Base-by-base conservation (phyloP, 2,329 filamentous ascomycete genomes). In the Cercospora janseana region DNA sequence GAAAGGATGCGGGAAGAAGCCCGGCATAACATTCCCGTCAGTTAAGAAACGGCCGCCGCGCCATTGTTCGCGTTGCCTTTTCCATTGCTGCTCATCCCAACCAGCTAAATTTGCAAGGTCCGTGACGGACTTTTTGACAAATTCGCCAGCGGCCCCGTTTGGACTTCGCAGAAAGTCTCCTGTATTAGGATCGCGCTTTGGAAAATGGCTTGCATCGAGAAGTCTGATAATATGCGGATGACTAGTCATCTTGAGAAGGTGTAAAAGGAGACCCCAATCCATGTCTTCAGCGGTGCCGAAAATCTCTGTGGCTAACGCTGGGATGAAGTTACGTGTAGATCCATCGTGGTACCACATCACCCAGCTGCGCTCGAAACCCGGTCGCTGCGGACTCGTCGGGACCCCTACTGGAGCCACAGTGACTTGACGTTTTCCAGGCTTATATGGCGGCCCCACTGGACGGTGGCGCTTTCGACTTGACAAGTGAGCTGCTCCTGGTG, bases 231-330 rank as follows among this genome's bases (percentile, higher is more conserved):
- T 18, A 21, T 43, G 40, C 10, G 40, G 13, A 29, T 43, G 40
- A 28, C 16, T 43, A 18, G 40, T 43, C 12, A 26, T 28, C 18
- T 43, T 24, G 24, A 43, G 26, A 15, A 43, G 40, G 26, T 43
- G 31, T 15, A 43, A 29, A 16, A 43, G 10, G 15, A 16, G 21
- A 13, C 37, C 38, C 46, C 46, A 49, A 20, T 49, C 28, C 20
- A 49, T 23, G 9, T 44, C 46, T 12, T 43, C 38, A 8, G 28
- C 28, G 8, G 4, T 26, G 20, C 41, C 38, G 12, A 42, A 21
- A n/a, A 49, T 32, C 21, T 49, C 46, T 10, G 29, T 49, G n/a
- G 46, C 46, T 4, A 49, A 13, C 15, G 46, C 38, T 28, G 28
- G 37, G 13, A 49, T 42, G 23, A 40, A 32, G 13, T 49, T 49